Evolutionary conservation across 2,329 filamentous ascomycete genomes (phyloP).

Genomic region (Colletotrichum sp.): DNA sequence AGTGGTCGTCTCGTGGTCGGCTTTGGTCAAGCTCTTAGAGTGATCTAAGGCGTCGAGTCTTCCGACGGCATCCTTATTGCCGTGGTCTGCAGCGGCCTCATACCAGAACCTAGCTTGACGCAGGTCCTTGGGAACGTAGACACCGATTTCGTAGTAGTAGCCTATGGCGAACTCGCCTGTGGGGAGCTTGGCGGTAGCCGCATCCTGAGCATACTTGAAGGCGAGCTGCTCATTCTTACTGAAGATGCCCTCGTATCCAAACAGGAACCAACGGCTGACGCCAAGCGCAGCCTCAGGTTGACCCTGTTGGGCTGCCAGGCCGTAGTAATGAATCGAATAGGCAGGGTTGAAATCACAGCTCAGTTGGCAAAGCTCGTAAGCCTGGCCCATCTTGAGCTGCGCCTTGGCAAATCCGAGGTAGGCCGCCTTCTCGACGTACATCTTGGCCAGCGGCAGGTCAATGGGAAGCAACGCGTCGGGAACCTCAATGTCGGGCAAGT

Average conservation of each 20-base stretch:
- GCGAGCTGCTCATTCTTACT: conserved; percentile 95
- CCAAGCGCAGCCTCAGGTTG: conserved; percentile 94
- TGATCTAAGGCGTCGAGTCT: conserved; percentile 85
- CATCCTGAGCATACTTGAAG: conserved; percentile 87
- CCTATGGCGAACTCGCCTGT: conserved; percentile 97
- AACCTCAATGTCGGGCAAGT: conserved; percentile 87
- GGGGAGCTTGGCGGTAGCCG: conserved; percentile 78
- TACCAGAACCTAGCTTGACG: conserved; percentile 90
- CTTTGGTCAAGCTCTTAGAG: conserved; percentile 83
- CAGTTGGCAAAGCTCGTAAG: conserved; percentile 92
- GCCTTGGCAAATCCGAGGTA: conserved; percentile 96
- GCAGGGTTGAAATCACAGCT: conserved; percentile 95
- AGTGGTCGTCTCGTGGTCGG: conserved; percentile 91
- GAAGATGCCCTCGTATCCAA: conserved; percentile 90
- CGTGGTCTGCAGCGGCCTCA: conserved; percentile 83
- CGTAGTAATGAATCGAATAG: conserved; percentile 93
- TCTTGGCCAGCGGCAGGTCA: conserved; percentile 74
- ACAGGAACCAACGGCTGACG: conserved; percentile 98
- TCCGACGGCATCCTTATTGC: conserved; percentile 85
- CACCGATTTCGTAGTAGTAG: conserved; percentile 97
- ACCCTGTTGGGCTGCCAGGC: conserved; percentile 87
- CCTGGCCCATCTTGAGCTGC: conserved; percentile 95
- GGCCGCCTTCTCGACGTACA: conserved; percentile 95
- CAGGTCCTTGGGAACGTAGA: conserved; percentile 84
- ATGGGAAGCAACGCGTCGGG: conserved; percentile 72